Conservation (phyloP, 148 eudicot species). For the Cornus florida region DNA sequence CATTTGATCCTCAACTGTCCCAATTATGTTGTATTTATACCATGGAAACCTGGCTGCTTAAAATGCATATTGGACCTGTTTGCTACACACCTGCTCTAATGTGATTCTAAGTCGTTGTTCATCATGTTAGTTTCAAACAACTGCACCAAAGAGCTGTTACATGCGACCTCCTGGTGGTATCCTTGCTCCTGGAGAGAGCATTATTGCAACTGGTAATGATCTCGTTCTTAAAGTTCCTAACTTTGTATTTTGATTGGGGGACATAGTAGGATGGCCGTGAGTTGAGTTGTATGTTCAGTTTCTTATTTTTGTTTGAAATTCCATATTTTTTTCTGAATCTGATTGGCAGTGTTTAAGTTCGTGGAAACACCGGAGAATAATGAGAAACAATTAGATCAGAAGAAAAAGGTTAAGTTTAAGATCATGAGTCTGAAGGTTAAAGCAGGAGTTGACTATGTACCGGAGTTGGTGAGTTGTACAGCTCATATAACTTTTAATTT, state of each 20-base stretch:
- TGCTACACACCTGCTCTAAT: background rate
- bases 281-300: background rate
- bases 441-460: slow-evolving; percentile 70
- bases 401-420: slow-evolving; percentile 79
- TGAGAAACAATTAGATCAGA: slow-evolving; percentile 69
- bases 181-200: slow-evolving; percentile 75
- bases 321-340: background rate
- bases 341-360: slow-evolving; percentile 77
- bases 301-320: background rate
- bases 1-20: background rate
- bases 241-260: background rate
- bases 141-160: slow-evolving; percentile 88
- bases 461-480: slow-evolving; percentile 66
- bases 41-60: no score
- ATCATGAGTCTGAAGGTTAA: slow-evolving; percentile 96
- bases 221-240: background rate
- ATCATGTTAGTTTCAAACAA: slow-evolving; percentile 67
- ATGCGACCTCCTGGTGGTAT: slow-evolving; percentile 92
- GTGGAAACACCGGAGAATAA: slow-evolving; percentile 97
- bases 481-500: background rate
- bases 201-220: slow-evolving; percentile 61
- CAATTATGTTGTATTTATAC: background rate
- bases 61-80: background rate
- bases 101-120: background rate
- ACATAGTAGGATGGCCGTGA: background rate